phyloP scores from a whole-genome alignment of 163 green algal species.

The Scenedesmus sp. region DNA sequence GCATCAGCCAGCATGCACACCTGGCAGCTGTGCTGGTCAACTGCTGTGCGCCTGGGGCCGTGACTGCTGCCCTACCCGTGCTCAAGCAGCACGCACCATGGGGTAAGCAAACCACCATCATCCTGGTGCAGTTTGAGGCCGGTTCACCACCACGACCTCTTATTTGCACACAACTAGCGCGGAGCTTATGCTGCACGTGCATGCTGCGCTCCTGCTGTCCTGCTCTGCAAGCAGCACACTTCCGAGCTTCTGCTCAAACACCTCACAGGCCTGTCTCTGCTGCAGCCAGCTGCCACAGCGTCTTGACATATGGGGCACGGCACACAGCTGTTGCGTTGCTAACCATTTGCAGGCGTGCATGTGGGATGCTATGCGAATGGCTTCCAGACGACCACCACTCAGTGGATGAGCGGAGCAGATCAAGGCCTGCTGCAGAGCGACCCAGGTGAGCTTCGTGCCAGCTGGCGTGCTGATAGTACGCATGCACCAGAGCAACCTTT shows the following conservation, averaged over 20 bases:
- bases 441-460: not conserved
- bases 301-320: too few species aligned
- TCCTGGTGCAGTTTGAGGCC: too few species aligned
- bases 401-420: conserved; percentile 60
- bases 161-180: too few species aligned
- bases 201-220: not conserved
- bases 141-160: too few species aligned
- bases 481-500: not conserved
- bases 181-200: not conserved
- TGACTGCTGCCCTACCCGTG: conserved; percentile 62
- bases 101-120: conserved; percentile 10
- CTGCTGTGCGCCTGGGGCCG: conserved; percentile 70
- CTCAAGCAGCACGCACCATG: conserved; percentile 36
- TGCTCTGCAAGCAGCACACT: not conserved
- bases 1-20: conserved; percentile 30
- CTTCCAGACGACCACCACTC: conserved; percentile 71
- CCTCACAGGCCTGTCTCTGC: too few species aligned
- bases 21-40: conserved; percentile 76
- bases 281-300: too few species aligned
- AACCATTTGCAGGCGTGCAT: conserved; percentile 30
- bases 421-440: not conserved
- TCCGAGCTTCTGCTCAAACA: not conserved
- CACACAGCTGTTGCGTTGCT: not conserved
- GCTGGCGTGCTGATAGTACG: not conserved
- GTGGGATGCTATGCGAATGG: conserved; percentile 79